A percentile compares a stretch with the other conserved stretches of the same genome.
Evolutionary conservation across 306 rosid genomes (phyloP).

Genomic region (Cicer pinnatifidum): DNA sequence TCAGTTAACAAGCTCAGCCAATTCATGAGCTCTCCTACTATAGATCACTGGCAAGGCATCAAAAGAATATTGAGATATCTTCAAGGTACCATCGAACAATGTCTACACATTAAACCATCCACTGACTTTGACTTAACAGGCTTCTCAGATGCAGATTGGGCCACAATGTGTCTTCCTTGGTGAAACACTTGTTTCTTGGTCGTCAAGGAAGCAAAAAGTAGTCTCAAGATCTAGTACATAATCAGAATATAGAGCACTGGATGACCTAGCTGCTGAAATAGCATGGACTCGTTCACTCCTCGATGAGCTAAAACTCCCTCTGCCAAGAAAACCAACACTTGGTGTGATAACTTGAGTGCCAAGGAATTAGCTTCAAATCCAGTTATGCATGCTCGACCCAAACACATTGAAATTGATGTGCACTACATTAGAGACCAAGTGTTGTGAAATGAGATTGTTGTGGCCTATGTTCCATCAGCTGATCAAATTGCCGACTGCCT

Average conservation of each 20-base stretch:
- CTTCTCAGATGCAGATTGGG: too few species aligned
- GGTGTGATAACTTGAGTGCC: too few species aligned
- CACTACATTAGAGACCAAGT: background rate
- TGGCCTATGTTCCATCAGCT: too few species aligned
- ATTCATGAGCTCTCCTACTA: too few species aligned
- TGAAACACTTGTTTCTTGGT: background rate
- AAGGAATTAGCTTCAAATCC: background rate
- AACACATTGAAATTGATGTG: constrained; percentile 13
- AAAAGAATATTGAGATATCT: too few species aligned
- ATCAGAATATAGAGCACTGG: background rate
- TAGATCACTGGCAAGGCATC: too few species aligned
- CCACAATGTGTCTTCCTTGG: background rate
- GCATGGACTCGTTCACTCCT: background rate
- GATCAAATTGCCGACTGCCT: too few species aligned
- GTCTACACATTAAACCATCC: too few species aligned
- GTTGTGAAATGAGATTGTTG: background rate
- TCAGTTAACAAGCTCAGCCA: too few species aligned
- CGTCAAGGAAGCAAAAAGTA: background rate
- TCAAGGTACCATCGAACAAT: too few species aligned
- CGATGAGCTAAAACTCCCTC: background rate
- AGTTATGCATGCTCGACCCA: constrained; percentile 3
- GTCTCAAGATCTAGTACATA: background rate
- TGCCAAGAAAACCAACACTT: background rate
- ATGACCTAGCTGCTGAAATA: background rate
- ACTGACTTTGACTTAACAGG: too few species aligned